Evolutionary conservation across 106 monocot species (phyloP), one percentile per base, ranked within the genome.

Genomic region (Acorus calamus): DNA sequence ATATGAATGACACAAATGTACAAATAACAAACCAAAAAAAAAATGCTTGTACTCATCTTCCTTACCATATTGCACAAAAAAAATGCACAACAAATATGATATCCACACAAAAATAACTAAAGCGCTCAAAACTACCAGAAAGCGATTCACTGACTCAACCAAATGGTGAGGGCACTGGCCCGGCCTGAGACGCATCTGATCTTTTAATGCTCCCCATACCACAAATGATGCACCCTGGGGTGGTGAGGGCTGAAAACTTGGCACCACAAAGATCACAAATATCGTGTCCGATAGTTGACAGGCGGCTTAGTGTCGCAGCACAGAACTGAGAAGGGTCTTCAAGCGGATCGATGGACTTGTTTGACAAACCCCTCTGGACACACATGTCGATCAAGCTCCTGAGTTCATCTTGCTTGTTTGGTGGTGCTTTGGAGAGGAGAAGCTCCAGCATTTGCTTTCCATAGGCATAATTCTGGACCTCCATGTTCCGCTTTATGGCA

Each of bases 181-280:
- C 90, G 1, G 77, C 68, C 28, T 28, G 28, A 8, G 75, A 63
- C 60, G 91, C 64, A 76, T 96, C 91, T 5, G 94, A 96, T 62
- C 94, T 87, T 65, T 87, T 91, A 53, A 96, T 91, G 78, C 85
- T 81, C 46, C 94, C 94, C 94, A 96, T 96, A n/a, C 94, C 94
- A 59, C 94, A 96, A 14, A 96, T 73, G 7, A 96, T 83, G 52
- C 94, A 96, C 11, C 90, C 94, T 6, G 94, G 94, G 6, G 94
- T 60, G 0, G 81, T 65, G 55, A 96, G 84, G n/a, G 94, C 94
- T 47, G 87, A 87, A 67, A 96, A 96, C 42, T 91, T 90, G 2
- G 90, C 77, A 3, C 87, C 91, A 66, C 94, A 96, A 2, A 96
- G 82, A 42, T 87, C 82, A 54, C 94, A 96, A 3, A 78, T 52